A percentile compares a stretch with the other conserved stretches of the same genome.
Evolutionary conservation across 1,139 yeast species (phyloP).

Genomic region (Pichia kudriavzevii): DNA sequence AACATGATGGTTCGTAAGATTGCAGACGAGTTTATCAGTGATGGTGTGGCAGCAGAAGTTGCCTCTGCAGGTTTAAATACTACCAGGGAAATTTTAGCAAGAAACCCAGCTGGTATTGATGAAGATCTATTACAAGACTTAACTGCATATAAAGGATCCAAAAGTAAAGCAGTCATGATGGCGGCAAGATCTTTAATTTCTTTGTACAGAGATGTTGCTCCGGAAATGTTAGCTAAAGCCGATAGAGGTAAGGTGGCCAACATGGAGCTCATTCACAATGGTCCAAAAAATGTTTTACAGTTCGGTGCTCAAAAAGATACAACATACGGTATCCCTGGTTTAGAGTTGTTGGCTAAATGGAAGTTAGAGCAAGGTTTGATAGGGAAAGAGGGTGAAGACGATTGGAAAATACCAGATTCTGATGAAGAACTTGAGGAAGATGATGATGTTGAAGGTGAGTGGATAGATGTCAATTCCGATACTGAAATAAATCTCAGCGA

Average conservation of each 20-base stretch:
- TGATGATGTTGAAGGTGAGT: constrained; percentile 54
- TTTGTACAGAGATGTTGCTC: constrained; percentile 88
- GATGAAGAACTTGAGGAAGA: constrained; percentile 33
- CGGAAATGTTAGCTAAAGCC: constrained; percentile 82
- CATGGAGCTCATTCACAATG: constrained; percentile 57
- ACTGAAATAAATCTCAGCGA: constrained; percentile 50
- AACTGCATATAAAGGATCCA: constrained; percentile 84
- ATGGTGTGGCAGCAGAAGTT: constrained; percentile 96
- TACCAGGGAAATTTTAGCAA: constrained; percentile 80
- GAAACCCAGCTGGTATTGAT: constrained; percentile 93
- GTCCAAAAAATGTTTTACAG: constrained; percentile 40
- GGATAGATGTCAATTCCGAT: constrained; percentile 55
- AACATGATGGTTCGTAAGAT: constrained; percentile 75
- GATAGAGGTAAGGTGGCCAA: constrained; percentile 92
- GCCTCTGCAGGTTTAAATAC: constrained; percentile 97
- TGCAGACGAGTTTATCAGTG: constrained; percentile 96
- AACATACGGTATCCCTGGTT: constrained; percentile 73
- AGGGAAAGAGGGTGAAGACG: constrained; percentile 36
- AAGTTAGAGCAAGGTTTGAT: constrained; percentile 56
- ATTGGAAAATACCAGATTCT: constrained; percentile 36
- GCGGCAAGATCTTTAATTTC: constrained; percentile 89
- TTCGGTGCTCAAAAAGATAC: constrained; percentile 66
- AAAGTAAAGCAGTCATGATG: constrained; percentile 86
- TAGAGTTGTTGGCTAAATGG: constrained; percentile 87
- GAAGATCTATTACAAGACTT: constrained; percentile 80